Evolutionary conservation across 441 rosid species (phyloP).

Genomic region (Erodium moschatum): DNA sequence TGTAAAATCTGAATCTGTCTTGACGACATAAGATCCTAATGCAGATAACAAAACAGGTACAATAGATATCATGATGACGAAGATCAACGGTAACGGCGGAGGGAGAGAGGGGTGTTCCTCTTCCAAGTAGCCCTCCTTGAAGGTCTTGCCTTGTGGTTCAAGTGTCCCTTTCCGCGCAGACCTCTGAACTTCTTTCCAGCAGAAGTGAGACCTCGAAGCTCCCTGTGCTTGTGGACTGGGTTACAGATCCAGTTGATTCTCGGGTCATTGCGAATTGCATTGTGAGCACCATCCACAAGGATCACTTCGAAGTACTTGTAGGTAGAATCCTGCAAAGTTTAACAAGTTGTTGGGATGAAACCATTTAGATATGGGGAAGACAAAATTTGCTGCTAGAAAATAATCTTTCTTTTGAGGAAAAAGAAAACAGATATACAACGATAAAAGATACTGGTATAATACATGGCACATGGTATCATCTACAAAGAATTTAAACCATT

Average conservation of each 20-base stretch:
- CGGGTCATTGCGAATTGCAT: constrained; percentile 22
- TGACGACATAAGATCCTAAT: too few relatives aligned
- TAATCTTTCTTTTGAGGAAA: too few relatives aligned
- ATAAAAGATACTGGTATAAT: too few relatives aligned
- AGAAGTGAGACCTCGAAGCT: constrained; percentile 28
- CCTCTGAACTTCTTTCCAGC: constrained; percentile 32
- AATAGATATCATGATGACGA: too few relatives aligned
- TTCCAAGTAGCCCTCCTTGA: constrained; percentile 31
- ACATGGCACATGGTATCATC: too few relatives aligned
- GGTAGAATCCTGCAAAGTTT: constrained; percentile 24
- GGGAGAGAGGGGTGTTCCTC: constrained; percentile 29
- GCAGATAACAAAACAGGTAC: too few relatives aligned
- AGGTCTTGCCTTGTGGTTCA: constrained; percentile 27
- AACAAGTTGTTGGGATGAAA: too few relatives aligned
- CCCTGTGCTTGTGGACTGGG: constrained; percentile 15
- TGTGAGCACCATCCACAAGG: constrained; percentile 26
- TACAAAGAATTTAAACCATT: too few relatives aligned
- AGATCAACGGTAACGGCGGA: constrained; percentile 22
- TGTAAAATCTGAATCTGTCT: too few relatives aligned
- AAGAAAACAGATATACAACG: too few relatives aligned
- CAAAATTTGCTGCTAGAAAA: too few relatives aligned
- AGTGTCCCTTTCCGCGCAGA: constrained; percentile 26
- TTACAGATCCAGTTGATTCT: constrained; percentile 27
- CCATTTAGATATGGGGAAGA: too few relatives aligned
- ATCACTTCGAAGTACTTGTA: constrained; percentile 27